Evolutionary conservation across 2,329 filamentous ascomycete genomes (phyloP).

Genomic region (Pyrenophora seminiperda): DNA sequence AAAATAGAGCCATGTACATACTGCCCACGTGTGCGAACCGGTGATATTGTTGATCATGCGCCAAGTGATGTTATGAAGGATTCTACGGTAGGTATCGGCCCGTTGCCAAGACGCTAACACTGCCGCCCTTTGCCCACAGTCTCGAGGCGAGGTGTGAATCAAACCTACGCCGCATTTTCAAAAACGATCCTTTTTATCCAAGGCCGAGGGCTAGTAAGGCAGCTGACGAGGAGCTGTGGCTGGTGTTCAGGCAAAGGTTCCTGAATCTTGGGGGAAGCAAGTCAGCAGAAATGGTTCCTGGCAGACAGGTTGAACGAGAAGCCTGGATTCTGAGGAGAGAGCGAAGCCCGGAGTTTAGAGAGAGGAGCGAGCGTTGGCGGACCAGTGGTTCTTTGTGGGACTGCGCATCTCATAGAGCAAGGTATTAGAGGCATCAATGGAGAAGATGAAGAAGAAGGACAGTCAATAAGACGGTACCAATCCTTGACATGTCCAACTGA

Average conservation of each 20-base stretch:
- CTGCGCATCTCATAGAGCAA: no score
- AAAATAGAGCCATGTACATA: not conserved
- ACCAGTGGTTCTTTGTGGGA: no score
- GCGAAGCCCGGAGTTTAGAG: no score
- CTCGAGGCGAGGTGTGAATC: no score
- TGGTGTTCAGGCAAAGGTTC: slow-evolving; percentile 11
- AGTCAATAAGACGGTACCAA: no score
- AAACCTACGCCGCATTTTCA: no score
- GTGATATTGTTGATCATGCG: not conserved
- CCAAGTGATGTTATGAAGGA: not conserved
- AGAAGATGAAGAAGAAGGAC: no score
- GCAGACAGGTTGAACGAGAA: slow-evolving; percentile 8
- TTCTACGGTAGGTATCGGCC: not conserved
- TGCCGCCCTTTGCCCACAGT: not conserved
- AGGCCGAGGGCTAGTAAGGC: not conserved
- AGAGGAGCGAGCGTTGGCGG: no score
- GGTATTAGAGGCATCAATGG: no score
- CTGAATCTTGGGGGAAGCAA: slow-evolving; percentile 4
- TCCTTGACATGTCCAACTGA: no score
- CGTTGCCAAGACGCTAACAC: slow-evolving; percentile 15
- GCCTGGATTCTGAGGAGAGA: slow-evolving; percentile 13
- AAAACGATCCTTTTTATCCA: no score
- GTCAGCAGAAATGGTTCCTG: not conserved
- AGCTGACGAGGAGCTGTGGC: slow-evolving; percentile 2
- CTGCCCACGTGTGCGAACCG: not conserved